Conservation (phyloP, 192 early-diverging fungal genomes). For the Backusella liffmaniae region DNA sequence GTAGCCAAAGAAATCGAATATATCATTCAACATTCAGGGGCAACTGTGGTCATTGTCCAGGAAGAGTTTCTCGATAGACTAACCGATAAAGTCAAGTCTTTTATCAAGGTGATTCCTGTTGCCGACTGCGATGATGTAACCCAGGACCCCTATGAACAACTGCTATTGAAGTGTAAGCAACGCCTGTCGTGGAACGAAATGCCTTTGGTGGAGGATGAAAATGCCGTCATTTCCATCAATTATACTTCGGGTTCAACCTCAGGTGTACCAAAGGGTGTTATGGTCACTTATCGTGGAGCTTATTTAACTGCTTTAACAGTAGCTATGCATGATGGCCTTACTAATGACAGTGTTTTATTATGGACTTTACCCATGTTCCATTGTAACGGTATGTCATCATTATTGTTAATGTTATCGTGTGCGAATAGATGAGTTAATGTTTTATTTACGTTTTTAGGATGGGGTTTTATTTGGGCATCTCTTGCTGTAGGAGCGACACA, state of each 20-base stretch:
- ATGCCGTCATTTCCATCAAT: slow-evolving; percentile 48
- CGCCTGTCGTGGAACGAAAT: slow-evolving; percentile 39
- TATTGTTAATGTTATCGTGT: neutral
- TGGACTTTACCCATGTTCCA: slow-evolving; percentile 62
- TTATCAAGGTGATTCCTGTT: neutral
- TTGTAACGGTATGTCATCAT: slow-evolving; percentile 39
- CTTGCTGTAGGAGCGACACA: slow-evolving; percentile 34
- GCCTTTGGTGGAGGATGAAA: slow-evolving; percentile 45
- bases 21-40: slow-evolving; percentile 51
- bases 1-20: slow-evolving; percentile 52
- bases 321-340: slow-evolving; percentile 43
- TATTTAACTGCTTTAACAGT: slow-evolving; percentile 50
- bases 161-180: slow-evolving; percentile 27
- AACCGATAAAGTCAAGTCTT: neutral
- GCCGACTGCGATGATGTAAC: slow-evolving; percentile 27
- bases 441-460: slow-evolving; percentile 27
- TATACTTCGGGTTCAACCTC: slow-evolving; percentile 36
- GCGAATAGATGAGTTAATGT: neutral
- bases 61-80: slow-evolving; percentile 37
- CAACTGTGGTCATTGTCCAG: slow-evolving; percentile 52
- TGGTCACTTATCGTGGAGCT: slow-evolving; percentile 52
- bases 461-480: slow-evolving; percentile 27
- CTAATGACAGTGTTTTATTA: slow-evolving; percentile 45
- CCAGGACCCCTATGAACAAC: slow-evolving; percentile 49
- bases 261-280: slow-evolving; percentile 23